A percentile compares a stretch with the other conserved stretches of the same genome.
phyloP scores from a whole-genome alignment of 1,284 basidiomycete species.

The Neonothopanus nambi region DNA sequence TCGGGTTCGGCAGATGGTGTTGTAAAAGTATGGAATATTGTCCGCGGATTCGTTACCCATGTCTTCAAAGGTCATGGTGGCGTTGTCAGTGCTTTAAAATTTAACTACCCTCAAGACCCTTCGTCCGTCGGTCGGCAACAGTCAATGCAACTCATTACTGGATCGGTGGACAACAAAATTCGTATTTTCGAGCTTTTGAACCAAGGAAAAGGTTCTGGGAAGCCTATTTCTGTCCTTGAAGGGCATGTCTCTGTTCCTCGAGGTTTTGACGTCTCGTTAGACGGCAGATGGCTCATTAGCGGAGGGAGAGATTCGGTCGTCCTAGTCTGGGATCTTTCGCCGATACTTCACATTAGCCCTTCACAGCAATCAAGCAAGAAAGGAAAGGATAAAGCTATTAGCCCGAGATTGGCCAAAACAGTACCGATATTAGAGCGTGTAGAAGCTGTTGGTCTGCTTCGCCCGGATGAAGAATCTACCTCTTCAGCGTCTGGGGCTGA shows the following conservation, averaged over 20 bases:
- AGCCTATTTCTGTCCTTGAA: constrained; percentile 80
- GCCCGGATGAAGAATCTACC: constrained; percentile 47
- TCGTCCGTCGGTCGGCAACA: constrained; percentile 47
- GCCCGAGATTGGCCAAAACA: constrained; percentile 75
- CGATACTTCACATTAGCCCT: constrained; percentile 26
- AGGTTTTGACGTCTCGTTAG: constrained; percentile 80
- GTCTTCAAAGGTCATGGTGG: constrained; percentile 96
- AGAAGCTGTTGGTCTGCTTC: constrained; percentile 79
- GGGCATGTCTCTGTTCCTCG: constrained; percentile 91
- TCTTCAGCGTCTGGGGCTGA: constrained; percentile 40
- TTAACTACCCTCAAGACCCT: constrained; percentile 69
- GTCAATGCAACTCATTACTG: constrained; percentile 84
- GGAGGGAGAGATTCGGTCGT: constrained; percentile 91
- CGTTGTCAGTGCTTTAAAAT: constrained; percentile 87
- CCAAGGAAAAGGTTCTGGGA: constrained; percentile 57
- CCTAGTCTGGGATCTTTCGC: constrained; percentile 81
- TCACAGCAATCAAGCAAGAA: constrained; percentile 46
- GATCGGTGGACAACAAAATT: constrained; percentile 85
- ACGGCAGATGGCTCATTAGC: constrained; percentile 86
- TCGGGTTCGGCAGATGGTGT: constrained; percentile 95
- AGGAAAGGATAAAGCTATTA: constrained; percentile 45
- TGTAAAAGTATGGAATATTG: constrained; percentile 96
- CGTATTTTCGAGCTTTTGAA: constrained; percentile 85
- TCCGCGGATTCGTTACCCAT: constrained; percentile 89
- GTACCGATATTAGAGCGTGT: constrained; percentile 86